Base-by-base conservation (phyloP, 2,329 filamentous ascomycete genomes). In the Microsporum canis region DNA sequence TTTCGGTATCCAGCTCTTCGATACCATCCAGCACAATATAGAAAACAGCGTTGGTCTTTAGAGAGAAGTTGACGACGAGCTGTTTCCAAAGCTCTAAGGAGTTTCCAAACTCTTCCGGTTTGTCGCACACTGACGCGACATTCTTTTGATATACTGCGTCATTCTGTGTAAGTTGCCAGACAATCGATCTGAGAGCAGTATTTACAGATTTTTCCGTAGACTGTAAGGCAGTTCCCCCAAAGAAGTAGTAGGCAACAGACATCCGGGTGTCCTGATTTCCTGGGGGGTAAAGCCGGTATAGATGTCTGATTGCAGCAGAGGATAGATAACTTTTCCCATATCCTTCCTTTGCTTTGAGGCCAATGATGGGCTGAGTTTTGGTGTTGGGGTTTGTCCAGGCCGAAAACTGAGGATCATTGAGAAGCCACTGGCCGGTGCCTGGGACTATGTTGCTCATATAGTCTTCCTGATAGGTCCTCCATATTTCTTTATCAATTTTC, bases 11-110 rank as follows among this genome's bases (percentile, higher is more conserved):
- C 5, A 2, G 79, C 78, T 31, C 83, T 77, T 70, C 65, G 73
- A 80, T 66, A 71, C 82, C 36, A 69, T 83, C 45, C 73, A 83
- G 68, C 70, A 74, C 61, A 75, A 78, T 27, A 64, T 77, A 59
- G 70, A 80, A 65, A 1, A 63, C 68, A 3, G 67, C 66, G 56
- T 70, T 67, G 14, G 60, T 65, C 51, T 66, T 68, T 1, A 51
- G 34, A 5, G 63, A 64, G 33, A 64, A 60, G 10, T 63, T 55
- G 17, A 62, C 60, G 47, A 65, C 56, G 27, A 65, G 47, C 33
- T 65, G 63, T 6, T 63, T 63, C 63, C 62, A 65, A 8, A 65
- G 57, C 14, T 65, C 63, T 4, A 65, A 34, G 6, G 63, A 62
- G 23, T 60, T 59, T 12, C 60, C 63, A 49, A 65, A 65, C 33